These are phyloP conservation scores for Wickerhamomyces pijperi DNA, from an alignment of 805 yeast species.

Conservation along the genomic window DNA sequence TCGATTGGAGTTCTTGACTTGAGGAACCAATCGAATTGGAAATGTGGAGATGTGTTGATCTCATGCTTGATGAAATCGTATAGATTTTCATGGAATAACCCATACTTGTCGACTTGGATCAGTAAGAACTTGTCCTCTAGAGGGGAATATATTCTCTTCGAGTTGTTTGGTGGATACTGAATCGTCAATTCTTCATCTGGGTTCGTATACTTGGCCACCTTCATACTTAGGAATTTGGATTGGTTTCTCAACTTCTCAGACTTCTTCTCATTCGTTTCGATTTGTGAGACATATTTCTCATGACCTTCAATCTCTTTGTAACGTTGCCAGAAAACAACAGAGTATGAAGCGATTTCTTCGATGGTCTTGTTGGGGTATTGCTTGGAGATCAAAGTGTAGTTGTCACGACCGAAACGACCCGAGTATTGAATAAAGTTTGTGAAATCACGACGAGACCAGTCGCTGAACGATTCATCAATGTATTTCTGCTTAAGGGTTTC, in stretches of 20 bases:
- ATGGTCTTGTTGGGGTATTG: slow-evolving; percentile 38
- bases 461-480: slow-evolving; percentile 46
- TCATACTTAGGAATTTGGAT: slow-evolving; percentile 39
- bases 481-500: slow-evolving; percentile 37
- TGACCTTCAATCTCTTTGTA: slow-evolving; percentile 53
- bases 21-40: slow-evolving; percentile 66
- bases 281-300: slow-evolving; percentile 61
- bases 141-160: slow-evolving; percentile 60
- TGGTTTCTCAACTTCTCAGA: slow-evolving; percentile 43
- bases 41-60: slow-evolving; percentile 44
- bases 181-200: slow-evolving; percentile 55
- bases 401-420: slow-evolving; percentile 53
- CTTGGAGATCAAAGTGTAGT: slow-evolving; percentile 36
- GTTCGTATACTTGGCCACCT: slow-evolving; percentile 40
- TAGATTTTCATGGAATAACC: slow-evolving; percentile 46
- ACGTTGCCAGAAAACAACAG: slow-evolving; percentile 52
- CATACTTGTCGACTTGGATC: slow-evolving; percentile 50
- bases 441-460: slow-evolving; percentile 70
- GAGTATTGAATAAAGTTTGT: slow-evolving; percentile 59
- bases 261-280: slow-evolving; percentile 65
- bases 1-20: slow-evolving; percentile 64
- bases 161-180: slow-evolving; percentile 75
- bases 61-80: slow-evolving; percentile 59
- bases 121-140: slow-evolving; percentile 62
- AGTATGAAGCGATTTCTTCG: slow-evolving; percentile 51